Percentiles rank a stretch among this genome's conserved stretches.
Evolutionary conservation across 2,329 filamentous ascomycete species (phyloP).

Genomic region (Pseudogymnoascus verrucosus): DNA sequence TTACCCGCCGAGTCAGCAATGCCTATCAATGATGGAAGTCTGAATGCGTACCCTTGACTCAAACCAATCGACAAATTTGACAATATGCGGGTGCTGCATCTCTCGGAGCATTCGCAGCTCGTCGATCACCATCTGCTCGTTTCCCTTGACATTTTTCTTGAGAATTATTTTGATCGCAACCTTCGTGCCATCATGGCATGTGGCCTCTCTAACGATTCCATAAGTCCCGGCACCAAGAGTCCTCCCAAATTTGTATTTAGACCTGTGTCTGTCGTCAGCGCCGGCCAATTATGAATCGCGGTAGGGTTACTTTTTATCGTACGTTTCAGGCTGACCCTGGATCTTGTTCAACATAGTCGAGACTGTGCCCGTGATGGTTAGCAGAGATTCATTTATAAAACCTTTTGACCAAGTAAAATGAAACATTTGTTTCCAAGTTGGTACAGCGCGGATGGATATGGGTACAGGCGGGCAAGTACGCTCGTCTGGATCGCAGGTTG

Average conservation of each 20-base stretch:
- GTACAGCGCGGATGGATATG: background rate
- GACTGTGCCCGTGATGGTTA: slow-evolving; percentile 43
- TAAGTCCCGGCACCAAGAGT: slow-evolving; percentile 96
- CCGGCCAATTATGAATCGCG: background rate
- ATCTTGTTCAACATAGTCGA: slow-evolving; percentile 89
- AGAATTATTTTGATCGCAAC: slow-evolving; percentile 98
- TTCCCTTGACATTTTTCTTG: slow-evolving; percentile 98
- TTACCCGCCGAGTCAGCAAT: background rate
- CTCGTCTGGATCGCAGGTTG: background rate
- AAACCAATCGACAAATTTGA: slow-evolving; percentile 97
- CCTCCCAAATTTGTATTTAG: slow-evolving; percentile 84
- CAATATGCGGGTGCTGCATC: slow-evolving; percentile 89
- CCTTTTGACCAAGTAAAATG: background rate
- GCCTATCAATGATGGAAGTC: background rate
- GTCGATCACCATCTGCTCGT: slow-evolving; percentile 98
- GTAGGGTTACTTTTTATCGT: slow-evolving; percentile 79
- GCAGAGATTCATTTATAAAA: background rate
- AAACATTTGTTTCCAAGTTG: slow-evolving; percentile 1
- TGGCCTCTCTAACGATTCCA: slow-evolving; percentile 93
- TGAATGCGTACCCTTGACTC: slow-evolving; percentile 70
- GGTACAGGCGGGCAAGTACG: background rate
- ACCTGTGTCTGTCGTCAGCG: slow-evolving; percentile 39
- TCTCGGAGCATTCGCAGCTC: slow-evolving; percentile 89
- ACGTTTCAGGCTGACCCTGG: slow-evolving; percentile 92
- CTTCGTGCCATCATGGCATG: slow-evolving; percentile 74